Percentiles rank a stretch among this genome's conserved stretches.
These are phyloP conservation scores for Spinacia oleracea DNA, from an alignment of 179 eudicot genomes.

Conservation along the genomic window DNA sequence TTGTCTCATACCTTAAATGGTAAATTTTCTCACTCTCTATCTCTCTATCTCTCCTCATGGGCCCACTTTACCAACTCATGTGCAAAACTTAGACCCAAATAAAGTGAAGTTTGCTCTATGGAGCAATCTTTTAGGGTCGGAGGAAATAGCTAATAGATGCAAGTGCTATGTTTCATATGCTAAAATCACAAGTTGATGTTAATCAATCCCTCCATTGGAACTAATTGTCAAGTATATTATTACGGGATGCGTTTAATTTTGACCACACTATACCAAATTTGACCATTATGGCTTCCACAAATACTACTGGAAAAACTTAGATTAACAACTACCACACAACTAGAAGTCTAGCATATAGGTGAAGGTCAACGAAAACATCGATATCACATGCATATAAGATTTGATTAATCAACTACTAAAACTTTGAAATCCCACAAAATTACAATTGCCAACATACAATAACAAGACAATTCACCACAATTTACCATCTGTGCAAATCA, in stretches of 20 bases:
- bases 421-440: background rate
- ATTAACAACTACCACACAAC: background rate
- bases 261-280: background rate
- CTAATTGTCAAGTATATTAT: too few relatives aligned
- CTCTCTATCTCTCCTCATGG: too few relatives aligned
- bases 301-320: background rate
- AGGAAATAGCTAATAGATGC: too few relatives aligned
- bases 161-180: too few relatives aligned
- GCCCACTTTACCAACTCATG: too few relatives aligned
- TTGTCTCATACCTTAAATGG: too few relatives aligned
- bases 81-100: too few relatives aligned
- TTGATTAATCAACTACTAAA: background rate
- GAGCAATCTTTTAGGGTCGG: too few relatives aligned
- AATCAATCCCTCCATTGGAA: background rate
- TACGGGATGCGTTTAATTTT: background rate
- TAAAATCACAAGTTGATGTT: background rate
- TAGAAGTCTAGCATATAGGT: too few relatives aligned
- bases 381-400: conserved; percentile 3
- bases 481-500: background rate
- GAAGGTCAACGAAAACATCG: background rate
- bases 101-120: too few relatives aligned
- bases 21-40: too few relatives aligned
- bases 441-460: background rate
- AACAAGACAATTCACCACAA: background rate
- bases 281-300: too few relatives aligned